Conservation (phyloP, 805 yeast species). For the Ogataea ramenticola region DNA sequence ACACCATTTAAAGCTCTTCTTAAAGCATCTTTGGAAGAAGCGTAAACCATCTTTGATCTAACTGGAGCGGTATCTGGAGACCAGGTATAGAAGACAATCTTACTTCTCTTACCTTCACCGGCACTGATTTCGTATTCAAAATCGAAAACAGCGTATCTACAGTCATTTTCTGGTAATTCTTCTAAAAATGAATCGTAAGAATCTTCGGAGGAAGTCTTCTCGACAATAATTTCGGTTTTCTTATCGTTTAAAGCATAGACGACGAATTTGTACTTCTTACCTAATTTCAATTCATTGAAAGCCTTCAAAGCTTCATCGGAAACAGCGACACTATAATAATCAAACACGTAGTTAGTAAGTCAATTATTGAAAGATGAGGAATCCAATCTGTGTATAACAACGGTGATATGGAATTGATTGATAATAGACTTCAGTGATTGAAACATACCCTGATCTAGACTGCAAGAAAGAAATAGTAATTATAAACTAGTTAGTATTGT, state of each 20-base stretch:
- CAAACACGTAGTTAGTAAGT: not conserved
- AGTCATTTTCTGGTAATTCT: conserved; percentile 90
- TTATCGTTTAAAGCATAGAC: conserved; percentile 74
- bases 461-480: conserved; percentile 2
- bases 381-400: no score
- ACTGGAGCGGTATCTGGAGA: conserved; percentile 97
- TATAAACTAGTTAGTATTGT: not conserved
- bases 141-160: conserved; percentile 95
- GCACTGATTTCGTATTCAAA: conserved; percentile 87
- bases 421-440: conserved; percentile 1
- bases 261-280: conserved; percentile 80
- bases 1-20: conserved; percentile 97
- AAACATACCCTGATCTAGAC: conserved; percentile 30
- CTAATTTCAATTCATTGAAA: conserved; percentile 92
- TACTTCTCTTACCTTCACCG: conserved; percentile 86
- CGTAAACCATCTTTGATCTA: conserved; percentile 95
- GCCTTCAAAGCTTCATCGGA: conserved; percentile 86
- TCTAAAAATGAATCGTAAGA: conserved; percentile 84
- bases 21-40: conserved; percentile 95
- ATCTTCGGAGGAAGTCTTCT: conserved; percentile 64
- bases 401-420: no score
- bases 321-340: conserved; percentile 57
- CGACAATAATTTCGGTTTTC: conserved; percentile 87
- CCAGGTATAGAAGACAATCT: conserved; percentile 79
- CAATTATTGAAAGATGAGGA: not conserved